Evolutionary conservation across 2,329 filamentous ascomycete species (phyloP).

Genomic region (Aureobasidium sp.): DNA sequence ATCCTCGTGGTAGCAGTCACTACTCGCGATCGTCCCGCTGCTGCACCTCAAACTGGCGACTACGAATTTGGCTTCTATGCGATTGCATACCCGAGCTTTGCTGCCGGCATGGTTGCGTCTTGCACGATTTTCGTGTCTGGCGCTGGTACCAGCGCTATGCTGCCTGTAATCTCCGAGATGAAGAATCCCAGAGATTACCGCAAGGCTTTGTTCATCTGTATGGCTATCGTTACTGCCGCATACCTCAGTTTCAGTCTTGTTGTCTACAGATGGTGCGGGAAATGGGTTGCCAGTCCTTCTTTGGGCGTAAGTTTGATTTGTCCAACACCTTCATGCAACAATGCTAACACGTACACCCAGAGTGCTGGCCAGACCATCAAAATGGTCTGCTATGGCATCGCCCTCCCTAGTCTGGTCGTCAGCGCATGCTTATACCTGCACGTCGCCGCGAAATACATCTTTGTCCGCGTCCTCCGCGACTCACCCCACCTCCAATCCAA

Average conservation of each 20-base stretch:
- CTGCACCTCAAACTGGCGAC: constrained; percentile 51
- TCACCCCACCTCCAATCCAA: constrained; percentile 47
- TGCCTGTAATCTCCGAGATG: constrained; percentile 62
- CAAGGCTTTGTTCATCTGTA: constrained; percentile 54
- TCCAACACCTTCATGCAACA: background rate
- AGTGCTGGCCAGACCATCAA: constrained; percentile 54
- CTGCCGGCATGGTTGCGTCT: constrained; percentile 51
- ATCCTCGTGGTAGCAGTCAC: constrained; percentile 48
- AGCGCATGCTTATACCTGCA: constrained; percentile 43
- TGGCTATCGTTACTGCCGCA: constrained; percentile 50
- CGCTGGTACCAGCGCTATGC: constrained; percentile 53
- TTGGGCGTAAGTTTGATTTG: constrained; percentile 36
- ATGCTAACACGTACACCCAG: background rate
- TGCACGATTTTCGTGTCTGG: constrained; percentile 55
- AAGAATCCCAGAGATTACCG: constrained; percentile 51
- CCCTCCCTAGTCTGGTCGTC: constrained; percentile 48
- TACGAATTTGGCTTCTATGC: constrained; percentile 54
- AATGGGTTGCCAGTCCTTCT: constrained; percentile 56
- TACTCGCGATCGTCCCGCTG: constrained; percentile 50
- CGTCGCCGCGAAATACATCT: constrained; percentile 49
- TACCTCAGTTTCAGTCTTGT: constrained; percentile 55
- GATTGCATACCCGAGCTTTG: constrained; percentile 52
- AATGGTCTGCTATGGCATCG: constrained; percentile 56
- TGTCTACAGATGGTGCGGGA: constrained; percentile 55
- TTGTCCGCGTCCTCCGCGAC: constrained; percentile 48